Evolutionary conservation across 164 flowering plant genomes (phyloP), one percentile per base, ranked within the genome.

Genomic region (Annona cherimola): DNA sequence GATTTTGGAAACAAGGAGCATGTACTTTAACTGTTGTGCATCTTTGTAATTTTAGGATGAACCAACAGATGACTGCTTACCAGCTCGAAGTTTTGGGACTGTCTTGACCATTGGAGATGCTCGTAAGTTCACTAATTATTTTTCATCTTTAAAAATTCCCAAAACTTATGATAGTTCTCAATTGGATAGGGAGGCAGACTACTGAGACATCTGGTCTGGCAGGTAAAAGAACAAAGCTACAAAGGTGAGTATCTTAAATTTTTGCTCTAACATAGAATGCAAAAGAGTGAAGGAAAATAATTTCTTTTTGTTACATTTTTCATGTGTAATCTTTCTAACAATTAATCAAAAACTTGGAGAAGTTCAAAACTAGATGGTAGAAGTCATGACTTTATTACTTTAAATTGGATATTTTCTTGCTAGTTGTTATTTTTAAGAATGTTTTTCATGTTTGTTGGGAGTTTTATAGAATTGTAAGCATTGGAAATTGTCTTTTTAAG

Each of bases 51-150:
- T 68, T 14, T 74, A 90, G 89, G 90, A 91, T 67, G 88, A 88
- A 39, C 43, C 74, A 19, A 64, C 68, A 4, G 96, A 91, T 61
- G 73, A 80, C 75, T 68, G 59, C 63, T 64, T 78, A 39, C 90
- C 90, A 42, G 79, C 69, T 59, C 80, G 98, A 76, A 89, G 89
- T 81, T 94, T 94, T 84, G 99, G 99, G 76, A 94, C 93, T 35
- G 76, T 88, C 65, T 77, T 95, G 70, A 68, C 87, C 54, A 77
- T 75, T 18, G 86, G 75, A 71, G 91, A 83, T 66, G 78, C 80
- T 45, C 74, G 95, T 90, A 81, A 82, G 88, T 75, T 45, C 54
- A 42, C 43, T 35, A 42, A 26, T 20, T 19, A 67, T 35, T 67
- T 75, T 20, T 59, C 42, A 16, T 18, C 5, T 54, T 19, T 63